Evolutionary conservation across 176 grass and related monocot genomes (phyloP), one percentile per base, ranked within the genome.

Genomic region (Ensete glaucum): DNA sequence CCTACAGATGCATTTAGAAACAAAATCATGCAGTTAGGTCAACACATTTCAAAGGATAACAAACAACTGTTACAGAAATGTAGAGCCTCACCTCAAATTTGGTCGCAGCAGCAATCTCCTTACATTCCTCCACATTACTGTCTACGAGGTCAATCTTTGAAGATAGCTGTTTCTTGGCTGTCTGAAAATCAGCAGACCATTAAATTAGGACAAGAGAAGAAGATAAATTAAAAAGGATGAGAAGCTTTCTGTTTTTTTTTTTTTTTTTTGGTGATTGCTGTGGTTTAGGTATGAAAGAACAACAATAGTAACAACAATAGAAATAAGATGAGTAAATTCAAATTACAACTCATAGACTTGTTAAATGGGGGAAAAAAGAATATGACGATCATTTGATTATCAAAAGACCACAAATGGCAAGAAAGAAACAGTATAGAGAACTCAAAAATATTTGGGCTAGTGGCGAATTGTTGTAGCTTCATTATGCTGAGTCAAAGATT

Each of bases 141-240:
- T 88, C 87, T 43, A 92, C 87, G 79, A 79, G 93, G 79, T 96
- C 93, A 9, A 96, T 92, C 67, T 89, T 86, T 87, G 87, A 87
- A 59, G 89, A 71, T 54, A 96, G 71, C 83, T 90, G 88, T 62
- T 75, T 87, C 81, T 79, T 92, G 78, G 85, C 84, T 90, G 81
- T 81, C 93, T 96, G 75, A 71, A 64, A 83, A 82, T 50, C 80
- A 63, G 34, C 78, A 77, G 20, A 70, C 16, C 25, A 9, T 53
- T 23, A 73, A 56, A 19, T 49, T 11, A 49, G n/a, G 64, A 9
- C 23, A 53, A 73, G 62, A 15, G 25, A 26, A 75, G 63, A 69
- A 20, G 10, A 52, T 0, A 71, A 20, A 58, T 11, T 49, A 69
- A 54, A 19, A 80, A 82, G 14, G 26, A 25, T 16, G 15, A 16